These are phyloP conservation scores for Obba rivulosa DNA, from an alignment of 768 basidiomycete genomes.

Conservation along the genomic window DNA sequence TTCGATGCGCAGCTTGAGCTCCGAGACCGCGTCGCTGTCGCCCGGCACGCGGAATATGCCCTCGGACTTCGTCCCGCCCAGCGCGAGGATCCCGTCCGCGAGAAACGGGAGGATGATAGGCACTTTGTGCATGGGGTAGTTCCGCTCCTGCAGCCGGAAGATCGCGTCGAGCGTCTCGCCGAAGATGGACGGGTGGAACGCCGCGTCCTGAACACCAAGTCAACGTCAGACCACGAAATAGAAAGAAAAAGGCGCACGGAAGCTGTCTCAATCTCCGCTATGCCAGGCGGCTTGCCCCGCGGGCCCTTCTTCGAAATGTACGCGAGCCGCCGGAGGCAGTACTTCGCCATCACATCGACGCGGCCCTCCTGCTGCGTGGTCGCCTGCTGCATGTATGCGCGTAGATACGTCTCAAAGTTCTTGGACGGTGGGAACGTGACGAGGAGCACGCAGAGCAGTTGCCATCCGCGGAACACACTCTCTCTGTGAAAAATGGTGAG, in stretches of 20 bases:
- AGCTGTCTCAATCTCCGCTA: constrained; percentile 88
- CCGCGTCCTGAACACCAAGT: constrained; percentile 59
- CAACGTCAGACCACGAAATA: not conserved
- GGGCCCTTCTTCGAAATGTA: constrained; percentile 81
- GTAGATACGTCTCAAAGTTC: constrained; percentile 83
- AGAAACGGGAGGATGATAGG: constrained; percentile 95
- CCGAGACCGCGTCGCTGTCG: constrained; percentile 82
- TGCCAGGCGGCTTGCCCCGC: constrained; percentile 74
- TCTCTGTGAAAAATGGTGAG: constrained; percentile 42
- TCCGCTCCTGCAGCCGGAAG: constrained; percentile 77
- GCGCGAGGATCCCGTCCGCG: constrained; percentile 83
- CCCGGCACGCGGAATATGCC: constrained; percentile 94
- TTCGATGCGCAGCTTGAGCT: constrained; percentile 86
- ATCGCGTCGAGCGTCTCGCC: constrained; percentile 86
- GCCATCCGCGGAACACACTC: constrained; percentile 89
- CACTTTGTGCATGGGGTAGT: constrained; percentile 78
- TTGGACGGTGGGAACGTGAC: constrained; percentile 92
- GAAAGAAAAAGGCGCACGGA: constrained; percentile 42
- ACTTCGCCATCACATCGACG: constrained; percentile 86
- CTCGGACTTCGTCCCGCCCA: constrained; percentile 80
- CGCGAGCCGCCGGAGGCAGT: constrained; percentile 74
- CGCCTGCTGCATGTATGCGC: constrained; percentile 71
- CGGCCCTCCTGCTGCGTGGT: constrained; percentile 65
- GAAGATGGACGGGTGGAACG: constrained; percentile 93
- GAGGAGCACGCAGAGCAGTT: constrained; percentile 85